Base-by-base conservation (phyloP, 768 basidiomycete species). In the Sarcodon aspratus region DNA sequence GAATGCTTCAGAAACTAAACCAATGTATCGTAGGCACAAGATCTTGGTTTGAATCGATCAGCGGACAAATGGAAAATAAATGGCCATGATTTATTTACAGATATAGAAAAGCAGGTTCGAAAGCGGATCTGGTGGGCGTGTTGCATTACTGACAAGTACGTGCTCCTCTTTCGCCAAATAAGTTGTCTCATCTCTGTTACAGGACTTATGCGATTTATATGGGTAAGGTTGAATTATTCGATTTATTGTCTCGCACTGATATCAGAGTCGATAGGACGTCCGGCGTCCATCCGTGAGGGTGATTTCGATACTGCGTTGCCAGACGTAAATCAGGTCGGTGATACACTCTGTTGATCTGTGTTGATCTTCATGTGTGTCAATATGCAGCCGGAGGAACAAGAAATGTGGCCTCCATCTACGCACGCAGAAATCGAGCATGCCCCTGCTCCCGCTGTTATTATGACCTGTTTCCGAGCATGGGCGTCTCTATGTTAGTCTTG, bases 101-200 rank as follows among this genome's bases (percentile, higher is more conserved):
- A 49, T 12, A 45, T 78, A 56, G 87, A 89, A 61, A 79, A 75
- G 31, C 83, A 87, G 60, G 75, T 72, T 5, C 73, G 86, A 52
- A 76, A 78, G 45, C 83, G 85, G 54, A 82, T 87, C 38, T 90
- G 86, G 86, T 87, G 84, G 82, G 70, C 74, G 12, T 88, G 85
- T 58, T 74, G 76, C 55, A 66, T 81, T 38, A 76, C 78, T 38
- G 85, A 90, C 56, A 75, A 82, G 84, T 85, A 53, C 33, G 74
- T 49, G 35, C 32, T 48, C n/a, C 37, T 35, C 17, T 32, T 18
- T 37, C 35, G 48, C 48, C 45, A 49, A 52, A 34, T 38, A 36
- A 21, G 18, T 46, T 44, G 44, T 46, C 52, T 33, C 17, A 8
- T n/a, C 12, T 31, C 33, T 36, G 47, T 7, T 10, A 48, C 50